Percentiles rank a stretch among this genome's conserved stretches.
phyloP scores from a whole-genome alignment of 2,329 filamentous ascomycete genomes.

The Aspergillus sp. region DNA sequence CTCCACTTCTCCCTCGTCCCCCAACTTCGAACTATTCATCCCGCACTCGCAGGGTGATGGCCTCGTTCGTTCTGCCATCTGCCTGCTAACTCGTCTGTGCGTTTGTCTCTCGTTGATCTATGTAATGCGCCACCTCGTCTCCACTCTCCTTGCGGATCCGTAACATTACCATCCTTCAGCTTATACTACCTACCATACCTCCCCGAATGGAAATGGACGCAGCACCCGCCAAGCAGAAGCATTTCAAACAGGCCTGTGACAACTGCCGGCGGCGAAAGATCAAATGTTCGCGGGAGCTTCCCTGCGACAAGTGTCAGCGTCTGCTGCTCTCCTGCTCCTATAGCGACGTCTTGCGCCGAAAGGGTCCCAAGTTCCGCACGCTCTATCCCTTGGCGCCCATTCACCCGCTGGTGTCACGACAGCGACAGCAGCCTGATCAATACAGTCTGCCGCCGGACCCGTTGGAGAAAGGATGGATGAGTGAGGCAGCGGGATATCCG shows the following conservation, averaged over 20 bases:
- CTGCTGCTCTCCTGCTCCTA: constrained; percentile 41
- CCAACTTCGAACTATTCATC: background rate
- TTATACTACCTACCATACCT: no score
- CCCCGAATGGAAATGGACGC: constrained; percentile 21
- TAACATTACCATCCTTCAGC: no score
- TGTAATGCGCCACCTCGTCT: no score
- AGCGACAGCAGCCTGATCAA: constrained; percentile 13
- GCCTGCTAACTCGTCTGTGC: background rate
- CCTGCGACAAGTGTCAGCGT: constrained; percentile 42
- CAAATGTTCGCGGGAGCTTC: constrained; percentile 41
- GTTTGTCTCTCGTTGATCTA: background rate
- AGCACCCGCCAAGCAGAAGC: constrained; percentile 18
- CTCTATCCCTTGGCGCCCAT: constrained; percentile 38
- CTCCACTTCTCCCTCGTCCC: background rate
- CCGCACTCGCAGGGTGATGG: no score
- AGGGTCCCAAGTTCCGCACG: constrained; percentile 40
- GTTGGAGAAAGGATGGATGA: constrained; percentile 18
- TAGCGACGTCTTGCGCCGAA: constrained; percentile 37
- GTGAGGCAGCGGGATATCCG: constrained; percentile 18
- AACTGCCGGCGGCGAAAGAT: constrained; percentile 45
- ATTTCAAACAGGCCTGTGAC: constrained; percentile 39
- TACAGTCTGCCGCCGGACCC: constrained; percentile 14
- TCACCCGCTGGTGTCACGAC: constrained; percentile 28
- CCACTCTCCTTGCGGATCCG: no score
- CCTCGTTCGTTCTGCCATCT: background rate